Percentiles rank a stretch among this genome's conserved stretches.
Evolutionary conservation across 2,329 filamentous ascomycete species (phyloP).

Genomic region (Niveomyces coronatus): DNA sequence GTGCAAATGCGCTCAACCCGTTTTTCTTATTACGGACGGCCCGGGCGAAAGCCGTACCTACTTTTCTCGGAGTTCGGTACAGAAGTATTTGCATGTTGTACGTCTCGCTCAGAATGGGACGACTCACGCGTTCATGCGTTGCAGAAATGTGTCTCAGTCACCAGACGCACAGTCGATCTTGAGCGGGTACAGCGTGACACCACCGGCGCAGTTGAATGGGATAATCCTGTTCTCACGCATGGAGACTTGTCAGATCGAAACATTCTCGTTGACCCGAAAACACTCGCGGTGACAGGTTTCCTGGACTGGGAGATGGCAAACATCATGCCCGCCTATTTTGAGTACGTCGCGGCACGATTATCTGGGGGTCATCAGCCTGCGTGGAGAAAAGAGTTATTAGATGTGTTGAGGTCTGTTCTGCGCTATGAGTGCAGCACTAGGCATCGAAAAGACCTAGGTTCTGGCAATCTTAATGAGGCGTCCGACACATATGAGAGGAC

Average conservation of each 20-base stretch:
- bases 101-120: slow-evolving; percentile 1
- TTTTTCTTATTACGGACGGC: slow-evolving; percentile 4
- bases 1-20: background rate
- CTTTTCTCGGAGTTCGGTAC: background rate
- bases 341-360: slow-evolving; percentile 1
- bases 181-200: background rate
- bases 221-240: slow-evolving; percentile 1
- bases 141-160: background rate
- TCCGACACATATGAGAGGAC: background rate
- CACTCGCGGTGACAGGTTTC: background rate
- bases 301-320: slow-evolving; percentile 1
- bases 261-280: slow-evolving; percentile 1
- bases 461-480: background rate
- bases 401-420: background rate
- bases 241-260: background rate
- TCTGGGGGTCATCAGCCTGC: background rate
- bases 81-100: background rate
- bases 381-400: slow-evolving; percentile 4
- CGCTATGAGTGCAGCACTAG: background rate
- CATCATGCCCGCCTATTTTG: slow-evolving; percentile 4
- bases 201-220: background rate
- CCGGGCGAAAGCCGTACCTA: background rate
- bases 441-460: background rate
- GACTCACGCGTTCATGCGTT: background rate
- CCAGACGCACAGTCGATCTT: background rate